Percentiles rank a stretch among this genome's conserved stretches.
Evolutionary conservation across 1,284 basidiomycete species (phyloP).

Genomic region (Ceratobasidium sp.): DNA sequence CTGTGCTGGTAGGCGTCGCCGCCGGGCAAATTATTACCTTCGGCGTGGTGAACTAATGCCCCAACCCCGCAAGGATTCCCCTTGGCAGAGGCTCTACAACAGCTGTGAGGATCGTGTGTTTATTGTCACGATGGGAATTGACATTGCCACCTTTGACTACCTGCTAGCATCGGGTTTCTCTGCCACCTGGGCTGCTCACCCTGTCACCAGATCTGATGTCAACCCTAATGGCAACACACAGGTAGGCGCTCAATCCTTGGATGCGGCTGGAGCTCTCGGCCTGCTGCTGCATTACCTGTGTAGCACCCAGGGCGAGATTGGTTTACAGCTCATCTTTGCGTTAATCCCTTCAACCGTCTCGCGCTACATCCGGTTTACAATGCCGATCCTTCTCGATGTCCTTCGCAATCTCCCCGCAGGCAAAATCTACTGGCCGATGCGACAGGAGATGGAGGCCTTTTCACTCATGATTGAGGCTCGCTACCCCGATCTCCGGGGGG

Average conservation of each 20-base stretch:
- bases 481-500: constrained; percentile 60
- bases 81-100: no score
- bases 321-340: constrained; percentile 60
- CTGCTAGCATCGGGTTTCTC: no score
- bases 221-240: no score
- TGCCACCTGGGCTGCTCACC: no score
- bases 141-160: no score
- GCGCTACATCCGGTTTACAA: constrained; percentile 59
- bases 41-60: no score
- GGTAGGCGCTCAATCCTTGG: constrained; percentile 57
- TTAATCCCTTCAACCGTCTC: constrained; percentile 54
- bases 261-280: constrained; percentile 63
- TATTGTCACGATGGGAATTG: no score
- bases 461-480: constrained; percentile 55
- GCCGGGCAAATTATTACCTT: no score
- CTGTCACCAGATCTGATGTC: no score
- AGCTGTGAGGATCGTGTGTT: no score
- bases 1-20: no score
- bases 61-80: no score
- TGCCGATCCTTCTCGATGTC: constrained; percentile 56
- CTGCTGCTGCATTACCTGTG: constrained; percentile 63
- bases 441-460: constrained; percentile 55
- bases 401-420: constrained; percentile 58
- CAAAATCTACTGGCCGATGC: constrained; percentile 57
- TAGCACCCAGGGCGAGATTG: constrained; percentile 60